Conservation (phyloP, 208 protist species). For the Herpetomonas samuelpessoai region DNA sequence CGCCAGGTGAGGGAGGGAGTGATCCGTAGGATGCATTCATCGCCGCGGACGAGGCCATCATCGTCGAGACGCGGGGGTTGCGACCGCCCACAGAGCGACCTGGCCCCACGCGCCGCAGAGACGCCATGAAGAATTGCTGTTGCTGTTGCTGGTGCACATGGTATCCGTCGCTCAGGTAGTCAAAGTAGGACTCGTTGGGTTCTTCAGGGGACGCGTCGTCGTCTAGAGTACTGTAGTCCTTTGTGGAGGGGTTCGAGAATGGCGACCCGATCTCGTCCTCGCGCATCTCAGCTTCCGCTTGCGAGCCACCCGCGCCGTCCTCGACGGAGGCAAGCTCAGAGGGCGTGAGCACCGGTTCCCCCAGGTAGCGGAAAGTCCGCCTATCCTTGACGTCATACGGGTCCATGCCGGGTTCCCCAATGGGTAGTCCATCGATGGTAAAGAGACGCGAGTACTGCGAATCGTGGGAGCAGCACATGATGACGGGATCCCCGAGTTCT, state of each 20-base stretch:
- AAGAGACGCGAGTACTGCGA: constrained; percentile 66
- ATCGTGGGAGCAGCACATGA: constrained; percentile 54
- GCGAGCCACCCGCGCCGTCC: too few relatives aligned
- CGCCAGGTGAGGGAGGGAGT: too few relatives aligned
- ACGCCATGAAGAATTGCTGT: background rate
- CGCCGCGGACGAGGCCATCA: background rate
- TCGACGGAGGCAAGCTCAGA: too few relatives aligned
- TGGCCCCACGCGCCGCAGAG: background rate
- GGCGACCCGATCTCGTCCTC: background rate
- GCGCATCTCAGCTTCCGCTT: background rate
- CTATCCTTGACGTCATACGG: constrained; percentile 31
- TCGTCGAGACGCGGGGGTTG: background rate
- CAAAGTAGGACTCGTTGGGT: constrained; percentile 4
- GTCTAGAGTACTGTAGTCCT: too few relatives aligned
- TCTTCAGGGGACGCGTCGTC: too few relatives aligned
- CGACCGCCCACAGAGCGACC: background rate
- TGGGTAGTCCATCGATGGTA: constrained; percentile 47
- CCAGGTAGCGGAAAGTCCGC: constrained; percentile 57
- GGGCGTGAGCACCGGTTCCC: constrained; percentile 23
- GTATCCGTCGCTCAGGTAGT: constrained; percentile 9
- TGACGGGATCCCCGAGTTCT: constrained; percentile 25
- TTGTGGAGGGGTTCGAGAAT: background rate
- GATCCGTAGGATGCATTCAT: too few relatives aligned
- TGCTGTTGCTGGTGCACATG: constrained; percentile 7
- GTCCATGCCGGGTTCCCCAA: constrained; percentile 81